Evolutionary conservation across 1,284 basidiomycete genomes (phyloP).

Genomic region (Cryptococcus neoformans): DNA sequence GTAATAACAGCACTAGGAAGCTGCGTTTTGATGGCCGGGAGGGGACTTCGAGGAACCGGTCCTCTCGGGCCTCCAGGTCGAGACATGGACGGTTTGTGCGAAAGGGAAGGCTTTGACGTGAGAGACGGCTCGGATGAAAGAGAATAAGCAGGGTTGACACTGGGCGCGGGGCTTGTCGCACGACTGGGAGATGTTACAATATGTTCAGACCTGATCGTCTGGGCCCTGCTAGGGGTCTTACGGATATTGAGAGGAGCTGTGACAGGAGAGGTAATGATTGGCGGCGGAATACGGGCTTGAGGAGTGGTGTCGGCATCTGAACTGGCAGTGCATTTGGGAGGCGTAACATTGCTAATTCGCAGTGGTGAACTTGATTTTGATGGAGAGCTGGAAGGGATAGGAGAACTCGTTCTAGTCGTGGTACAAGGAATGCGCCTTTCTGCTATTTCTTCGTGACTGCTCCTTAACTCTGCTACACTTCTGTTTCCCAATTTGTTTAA

Average conservation of each 20-base stretch:
- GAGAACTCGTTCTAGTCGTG: not conserved
- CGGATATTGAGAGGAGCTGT: conserved; percentile 4
- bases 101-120: not conserved
- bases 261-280: not conserved
- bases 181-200: conserved; percentile 6
- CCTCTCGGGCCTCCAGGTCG: conserved; percentile 11
- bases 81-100: conserved; percentile 5
- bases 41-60: conserved; percentile 7
- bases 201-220: not conserved
- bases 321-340: conserved; percentile 17
- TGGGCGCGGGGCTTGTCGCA: conserved; percentile 2
- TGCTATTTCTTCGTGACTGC: conserved; percentile 12
- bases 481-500: conserved; percentile 6
- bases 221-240: conserved; percentile 4
- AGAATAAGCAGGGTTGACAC: not conserved
- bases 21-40: not conserved
- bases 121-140: too few relatives aligned
- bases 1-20: not conserved
- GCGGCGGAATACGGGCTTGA: not conserved
- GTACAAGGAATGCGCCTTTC: not conserved
- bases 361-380: conserved; percentile 5
- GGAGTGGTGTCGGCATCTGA: conserved; percentile 5
- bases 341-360: conserved; percentile 26
- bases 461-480: conserved; percentile 21
- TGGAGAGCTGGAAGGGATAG: not conserved